Evolutionary conservation across 257 asterid species (phyloP).

Genomic region (Oldenlandia corymbosa): DNA sequence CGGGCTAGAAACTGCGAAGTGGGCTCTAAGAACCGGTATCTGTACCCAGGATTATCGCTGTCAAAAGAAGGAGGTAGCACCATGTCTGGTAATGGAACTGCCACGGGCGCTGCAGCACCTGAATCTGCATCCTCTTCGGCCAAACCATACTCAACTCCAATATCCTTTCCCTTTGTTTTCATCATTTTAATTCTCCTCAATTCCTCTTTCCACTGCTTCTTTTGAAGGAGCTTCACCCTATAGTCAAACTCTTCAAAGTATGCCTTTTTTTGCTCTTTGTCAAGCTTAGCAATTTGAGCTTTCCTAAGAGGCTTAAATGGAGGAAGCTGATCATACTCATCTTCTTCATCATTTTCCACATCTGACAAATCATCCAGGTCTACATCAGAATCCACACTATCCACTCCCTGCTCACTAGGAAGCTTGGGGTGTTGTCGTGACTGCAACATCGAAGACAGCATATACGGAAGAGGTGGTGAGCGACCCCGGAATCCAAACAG

Average conservation of each 20-base stretch:
- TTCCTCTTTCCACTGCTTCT: conserved; percentile 87
- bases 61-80: conserved; percentile 86
- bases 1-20: conserved; percentile 93
- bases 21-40: conserved; percentile 92
- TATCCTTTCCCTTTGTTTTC: conserved; percentile 56
- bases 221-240: conserved; percentile 90
- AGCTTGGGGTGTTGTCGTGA: conserved; percentile 87
- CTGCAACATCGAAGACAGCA: conserved; percentile 92
- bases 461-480: conserved; percentile 87
- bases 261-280: conserved; percentile 74
- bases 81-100: conserved; percentile 98
- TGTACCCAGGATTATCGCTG: conserved; percentile 64
- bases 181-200: conserved; percentile 66
- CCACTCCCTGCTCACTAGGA: conserved; percentile 69
- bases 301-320: conserved; percentile 82
- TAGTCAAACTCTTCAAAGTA: conserved; percentile 91
- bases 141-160: conserved; percentile 32
- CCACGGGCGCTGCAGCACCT: conserved; percentile 83
- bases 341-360: conserved; percentile 73
- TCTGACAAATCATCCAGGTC: conserved; percentile 85
- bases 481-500: conserved; percentile 75
- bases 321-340: conserved; percentile 97
- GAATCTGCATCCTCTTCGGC: conserved; percentile 68
- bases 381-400: conserved; percentile 69
- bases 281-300: conserved; percentile 65